These are phyloP conservation scores for Holtermannia corniformis DNA, from an alignment of 768 basidiomycete species.

Conservation along the genomic window DNA sequence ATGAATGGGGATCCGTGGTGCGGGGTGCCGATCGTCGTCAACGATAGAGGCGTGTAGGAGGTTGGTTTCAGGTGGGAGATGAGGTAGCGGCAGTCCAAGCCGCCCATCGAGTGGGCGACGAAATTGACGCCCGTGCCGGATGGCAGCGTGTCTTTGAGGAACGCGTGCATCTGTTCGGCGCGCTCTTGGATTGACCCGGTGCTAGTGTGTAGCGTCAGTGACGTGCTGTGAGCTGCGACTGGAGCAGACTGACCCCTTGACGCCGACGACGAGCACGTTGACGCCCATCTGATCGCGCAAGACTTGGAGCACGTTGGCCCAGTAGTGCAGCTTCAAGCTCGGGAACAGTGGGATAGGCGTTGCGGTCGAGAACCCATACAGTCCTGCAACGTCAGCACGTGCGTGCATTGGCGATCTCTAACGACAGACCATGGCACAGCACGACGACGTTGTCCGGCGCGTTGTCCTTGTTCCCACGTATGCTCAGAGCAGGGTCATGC, in stretches of 20 bases:
- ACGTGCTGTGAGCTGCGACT: not conserved
- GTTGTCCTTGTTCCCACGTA: conserved; percentile 54
- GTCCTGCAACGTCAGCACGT: conserved; percentile 46
- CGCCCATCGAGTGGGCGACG: conserved; percentile 96
- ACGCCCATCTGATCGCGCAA: conserved; percentile 73
- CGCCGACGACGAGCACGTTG: conserved; percentile 90
- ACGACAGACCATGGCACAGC: conserved; percentile 79
- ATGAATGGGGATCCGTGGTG: conserved; percentile 97
- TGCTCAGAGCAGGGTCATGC: conserved; percentile 63
- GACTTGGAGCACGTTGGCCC: conserved; percentile 76
- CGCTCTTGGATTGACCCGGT: conserved; percentile 83
- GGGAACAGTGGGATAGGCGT: conserved; percentile 70
- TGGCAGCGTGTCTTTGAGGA: conserved; percentile 55
- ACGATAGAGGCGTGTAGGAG: conserved; percentile 73
- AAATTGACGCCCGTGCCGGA: conserved; percentile 76
- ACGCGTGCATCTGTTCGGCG: conserved; percentile 62
- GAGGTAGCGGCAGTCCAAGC: conserved; percentile 85
- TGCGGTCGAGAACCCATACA: conserved; percentile 90
- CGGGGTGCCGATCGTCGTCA: conserved; percentile 84
- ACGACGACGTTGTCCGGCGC: conserved; percentile 79
- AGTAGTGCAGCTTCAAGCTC: conserved; percentile 79
- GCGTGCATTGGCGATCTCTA: not conserved
- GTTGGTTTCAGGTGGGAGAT: conserved; percentile 74
- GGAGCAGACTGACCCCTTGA: conserved; percentile 62
- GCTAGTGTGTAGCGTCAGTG: conserved; percentile 43